Conservation (phyloP, 2,329 filamentous ascomycete genomes). For the Elsinoe arachidis region DNA sequence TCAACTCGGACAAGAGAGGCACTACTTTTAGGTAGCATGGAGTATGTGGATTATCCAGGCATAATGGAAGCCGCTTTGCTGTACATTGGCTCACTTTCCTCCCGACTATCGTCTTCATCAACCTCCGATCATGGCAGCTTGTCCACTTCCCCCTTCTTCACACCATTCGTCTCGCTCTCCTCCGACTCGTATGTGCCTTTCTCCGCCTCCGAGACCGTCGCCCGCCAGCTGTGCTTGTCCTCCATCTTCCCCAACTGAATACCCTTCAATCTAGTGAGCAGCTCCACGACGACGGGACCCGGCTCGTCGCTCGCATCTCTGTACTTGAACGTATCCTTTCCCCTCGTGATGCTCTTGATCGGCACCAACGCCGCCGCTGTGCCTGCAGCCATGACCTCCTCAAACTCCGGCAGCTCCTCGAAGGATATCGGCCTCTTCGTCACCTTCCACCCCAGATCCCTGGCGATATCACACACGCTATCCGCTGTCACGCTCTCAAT, state of each 20-base stretch:
- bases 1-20: too few species aligned
- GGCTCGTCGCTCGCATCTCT: slow-evolving; percentile 54
- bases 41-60: not conserved
- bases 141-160: slow-evolving; percentile 9
- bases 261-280: slow-evolving; percentile 69
- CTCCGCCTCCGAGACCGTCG: slow-evolving; percentile 34
- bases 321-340: slow-evolving; percentile 14
- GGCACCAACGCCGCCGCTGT: slow-evolving; percentile 23
- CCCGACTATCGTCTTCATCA: not conserved
- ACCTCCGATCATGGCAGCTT: slow-evolving; percentile 7
- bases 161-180: slow-evolving; percentile 17
- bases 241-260: slow-evolving; percentile 75
- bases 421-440: slow-evolving; percentile 23
- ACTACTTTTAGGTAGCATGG: not conserved
- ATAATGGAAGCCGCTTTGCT: not conserved
- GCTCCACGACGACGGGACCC: slow-evolving; percentile 62
- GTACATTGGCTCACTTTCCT: not conserved
- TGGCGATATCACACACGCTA: slow-evolving; percentile 22
- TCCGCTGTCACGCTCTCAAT: slow-evolving; percentile 27
- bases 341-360: slow-evolving; percentile 22
- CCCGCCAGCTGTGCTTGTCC: slow-evolving; percentile 69
- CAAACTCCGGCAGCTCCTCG: slow-evolving; percentile 21
- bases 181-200: slow-evolving; percentile 22
- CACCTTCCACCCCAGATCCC: slow-evolving; percentile 27
- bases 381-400: slow-evolving; percentile 23